Conservation (phyloP, 2,329 filamentous ascomycete species). For the Aspergillus puulaauensis region DNA sequence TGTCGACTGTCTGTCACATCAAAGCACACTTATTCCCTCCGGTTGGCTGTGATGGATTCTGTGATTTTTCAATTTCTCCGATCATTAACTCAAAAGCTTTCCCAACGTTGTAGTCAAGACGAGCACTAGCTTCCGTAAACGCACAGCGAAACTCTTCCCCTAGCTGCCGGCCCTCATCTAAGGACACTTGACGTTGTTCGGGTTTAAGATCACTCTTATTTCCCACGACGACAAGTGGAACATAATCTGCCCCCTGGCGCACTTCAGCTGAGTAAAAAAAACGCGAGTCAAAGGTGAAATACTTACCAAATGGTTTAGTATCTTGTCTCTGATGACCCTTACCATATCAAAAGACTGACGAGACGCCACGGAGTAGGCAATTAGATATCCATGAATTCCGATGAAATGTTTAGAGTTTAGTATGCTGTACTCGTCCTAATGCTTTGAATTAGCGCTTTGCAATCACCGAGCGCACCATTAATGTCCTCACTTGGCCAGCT, state of each 20-base stretch:
- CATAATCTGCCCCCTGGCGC: constrained; percentile 78
- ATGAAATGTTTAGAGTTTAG: constrained; percentile 99
- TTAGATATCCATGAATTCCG: constrained; percentile 97
- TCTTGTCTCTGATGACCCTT: constrained; percentile 92
- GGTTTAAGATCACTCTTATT: constrained; percentile 95
- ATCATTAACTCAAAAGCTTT: constrained; percentile 95
- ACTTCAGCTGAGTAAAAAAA: background rate
- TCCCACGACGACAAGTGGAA: constrained; percentile 90
- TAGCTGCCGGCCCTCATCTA: constrained; percentile 81
- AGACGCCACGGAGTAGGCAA: constrained; percentile 96
- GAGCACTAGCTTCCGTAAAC: constrained; percentile 91
- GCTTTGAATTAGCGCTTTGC: constrained; percentile 15
- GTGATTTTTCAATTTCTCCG: constrained; percentile 88
- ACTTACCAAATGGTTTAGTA: constrained; percentile 86
- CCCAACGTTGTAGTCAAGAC: constrained; percentile 89
- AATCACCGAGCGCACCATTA: background rate
- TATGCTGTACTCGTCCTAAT: constrained; percentile 94
- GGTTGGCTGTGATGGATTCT: constrained; percentile 82
- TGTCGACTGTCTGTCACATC: constrained; percentile 62
- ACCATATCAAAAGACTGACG: constrained; percentile 97
- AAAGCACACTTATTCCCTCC: constrained; percentile 77
- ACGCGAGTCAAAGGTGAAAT: background rate
- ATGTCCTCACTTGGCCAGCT: constrained; percentile 73
- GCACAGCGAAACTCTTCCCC: constrained; percentile 86
- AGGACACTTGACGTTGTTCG: constrained; percentile 86